Percentiles rank a stretch among this genome's conserved stretches.
phyloP scores from a whole-genome alignment of 768 basidiomycete genomes.

The Mycena kentingensis region DNA sequence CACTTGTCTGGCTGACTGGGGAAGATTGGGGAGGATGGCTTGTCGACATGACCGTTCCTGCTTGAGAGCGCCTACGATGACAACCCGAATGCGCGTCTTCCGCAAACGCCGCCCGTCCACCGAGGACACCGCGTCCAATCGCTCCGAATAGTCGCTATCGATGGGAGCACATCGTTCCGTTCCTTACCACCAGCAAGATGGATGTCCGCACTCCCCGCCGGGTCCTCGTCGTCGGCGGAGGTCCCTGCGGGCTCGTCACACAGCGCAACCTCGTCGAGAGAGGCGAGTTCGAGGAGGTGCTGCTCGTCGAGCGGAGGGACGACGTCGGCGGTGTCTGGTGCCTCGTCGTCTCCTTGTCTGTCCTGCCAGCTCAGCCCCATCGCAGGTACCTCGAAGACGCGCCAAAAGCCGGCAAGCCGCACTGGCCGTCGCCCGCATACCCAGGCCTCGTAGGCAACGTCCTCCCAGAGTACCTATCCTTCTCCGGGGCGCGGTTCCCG shows the following conservation, averaged over 20 bases:
- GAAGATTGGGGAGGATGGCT: too few relatives aligned
- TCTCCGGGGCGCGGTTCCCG: constrained; percentile 34
- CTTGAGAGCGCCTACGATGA: too few relatives aligned
- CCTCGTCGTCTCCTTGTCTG: constrained; percentile 1
- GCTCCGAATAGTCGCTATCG: too few relatives aligned
- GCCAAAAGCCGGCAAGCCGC: constrained; percentile 4
- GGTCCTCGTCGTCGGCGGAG: constrained; percentile 49
- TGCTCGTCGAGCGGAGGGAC: constrained; percentile 47
- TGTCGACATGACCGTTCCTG: too few relatives aligned
- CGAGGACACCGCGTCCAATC: too few relatives aligned
- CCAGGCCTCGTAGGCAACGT: constrained; percentile 38
- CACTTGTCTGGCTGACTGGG: too few relatives aligned
- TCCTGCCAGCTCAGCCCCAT: not conserved
- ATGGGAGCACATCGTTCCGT: too few relatives aligned
- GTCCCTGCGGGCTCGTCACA: constrained; percentile 49
- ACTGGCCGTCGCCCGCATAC: constrained; percentile 34
- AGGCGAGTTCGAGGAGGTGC: constrained; percentile 44
- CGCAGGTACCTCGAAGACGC: constrained; percentile 16
- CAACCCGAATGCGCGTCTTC: too few relatives aligned
- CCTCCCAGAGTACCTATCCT: constrained; percentile 32
- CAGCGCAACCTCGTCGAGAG: constrained; percentile 49
- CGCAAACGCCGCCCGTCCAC: too few relatives aligned
- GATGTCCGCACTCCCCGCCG: constrained; percentile 26
- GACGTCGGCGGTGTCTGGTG: constrained; percentile 58
- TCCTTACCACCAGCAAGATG: too few relatives aligned